Base-by-base conservation (phyloP, 2,329 filamentous ascomycete species). In the Nemania abortiva region DNA sequence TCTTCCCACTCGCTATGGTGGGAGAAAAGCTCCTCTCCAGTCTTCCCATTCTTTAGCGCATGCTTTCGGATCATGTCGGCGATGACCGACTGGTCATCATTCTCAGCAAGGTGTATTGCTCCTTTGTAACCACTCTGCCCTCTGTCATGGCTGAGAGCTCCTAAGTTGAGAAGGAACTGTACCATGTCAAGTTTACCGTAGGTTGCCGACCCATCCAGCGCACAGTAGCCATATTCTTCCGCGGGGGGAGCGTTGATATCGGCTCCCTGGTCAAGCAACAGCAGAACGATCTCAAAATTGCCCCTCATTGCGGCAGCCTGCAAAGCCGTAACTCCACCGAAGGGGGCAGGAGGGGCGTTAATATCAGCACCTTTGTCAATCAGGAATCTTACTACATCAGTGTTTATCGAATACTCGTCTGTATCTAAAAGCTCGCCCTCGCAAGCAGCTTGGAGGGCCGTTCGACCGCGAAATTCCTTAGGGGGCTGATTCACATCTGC, bases 71-170 rank as follows among this genome's bases (percentile, higher is more conserved):
- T 65, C 47, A 59, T 45, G 9, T 54, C 22, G 10, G 27, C 37
- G 0, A 54, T 47, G 9, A 24, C 13, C 11, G 2, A 6, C 2
- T 20, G 0, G 1, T 1, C 34, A 0, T 2, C 1, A 0, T 3
- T 2, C 6, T 57, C n/a, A 13, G 62, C 54, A 6, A 4, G 3
- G 0, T 7, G 3, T 53, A 66, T 66, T 61, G 68, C 70, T 27
- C 70, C 70, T 20, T 61, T 63, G 24, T 74, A 74, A 22, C 68
- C 69, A 22, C 59, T 70, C n/a, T 64, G 20, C 2, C 68, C 68
- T 15, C 39, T 22, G 13, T 53, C 11, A 6, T 63, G 6, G 52
- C 71, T 73, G 6, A 73, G 60, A 31, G 68, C 71, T 1, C 71
- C 71, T 5, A 71, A 53, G 20, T 62, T 59, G 13, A 74, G 61